Percentiles rank a stretch among this genome's conserved stretches.
phyloP scores from a whole-genome alignment of 1,284 basidiomycete genomes.

The Laetiporus sulphureus region DNA sequence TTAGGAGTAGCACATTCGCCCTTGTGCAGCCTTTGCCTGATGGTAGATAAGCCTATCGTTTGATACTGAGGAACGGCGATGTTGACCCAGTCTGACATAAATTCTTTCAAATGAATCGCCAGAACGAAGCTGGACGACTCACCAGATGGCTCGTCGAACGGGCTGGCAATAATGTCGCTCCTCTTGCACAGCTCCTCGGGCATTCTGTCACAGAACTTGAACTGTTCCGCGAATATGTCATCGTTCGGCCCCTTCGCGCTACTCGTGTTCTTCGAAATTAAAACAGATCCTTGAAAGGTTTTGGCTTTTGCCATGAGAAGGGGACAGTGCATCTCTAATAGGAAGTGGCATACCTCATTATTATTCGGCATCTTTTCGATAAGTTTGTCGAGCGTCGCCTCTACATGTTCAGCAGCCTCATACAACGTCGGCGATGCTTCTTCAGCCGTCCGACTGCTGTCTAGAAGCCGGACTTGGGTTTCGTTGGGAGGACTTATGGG shows the following conservation, averaged over 20 bases:
- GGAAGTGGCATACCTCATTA: no score
- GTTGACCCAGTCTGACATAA: constrained; percentile 56
- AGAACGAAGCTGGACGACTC: constrained; percentile 27
- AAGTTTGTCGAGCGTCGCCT: constrained; percentile 67
- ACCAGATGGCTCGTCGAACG: constrained; percentile 94
- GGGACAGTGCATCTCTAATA: no score
- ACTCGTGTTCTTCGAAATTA: no score
- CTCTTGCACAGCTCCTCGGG: constrained; percentile 77
- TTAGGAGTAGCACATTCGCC: constrained; percentile 70
- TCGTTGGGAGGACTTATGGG: constrained; percentile 37
- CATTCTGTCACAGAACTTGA: constrained; percentile 78
- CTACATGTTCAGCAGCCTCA: constrained; percentile 49
- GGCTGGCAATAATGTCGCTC: constrained; percentile 69
- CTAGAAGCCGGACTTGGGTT: constrained; percentile 38
- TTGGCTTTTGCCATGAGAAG: no score
- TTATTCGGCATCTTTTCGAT: constrained; percentile 47
- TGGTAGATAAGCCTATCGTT: constrained; percentile 91
- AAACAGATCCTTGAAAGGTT: no score
- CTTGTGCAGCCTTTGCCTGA: constrained; percentile 77
- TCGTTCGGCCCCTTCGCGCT: constrained; percentile 36
- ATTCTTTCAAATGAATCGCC: background rate
- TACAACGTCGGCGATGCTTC: constrained; percentile 25
- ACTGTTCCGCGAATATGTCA: constrained; percentile 73
- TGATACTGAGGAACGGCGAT: constrained; percentile 84
- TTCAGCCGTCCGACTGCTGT: constrained; percentile 48